Evolutionary conservation across 1,139 yeast genomes (phyloP).

Genomic region (Pneumocystis wakefieldiae): DNA sequence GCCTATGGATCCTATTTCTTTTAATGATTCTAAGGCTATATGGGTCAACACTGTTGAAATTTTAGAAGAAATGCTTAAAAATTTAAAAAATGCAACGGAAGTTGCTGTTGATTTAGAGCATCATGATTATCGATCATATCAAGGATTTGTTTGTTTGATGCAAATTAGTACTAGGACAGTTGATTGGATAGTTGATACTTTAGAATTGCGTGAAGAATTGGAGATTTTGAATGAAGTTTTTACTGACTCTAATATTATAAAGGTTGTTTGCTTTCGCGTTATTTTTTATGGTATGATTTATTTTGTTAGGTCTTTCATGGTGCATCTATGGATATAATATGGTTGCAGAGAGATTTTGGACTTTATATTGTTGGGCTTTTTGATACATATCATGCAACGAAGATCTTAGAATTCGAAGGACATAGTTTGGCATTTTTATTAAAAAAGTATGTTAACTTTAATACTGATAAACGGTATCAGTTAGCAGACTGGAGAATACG

Average conservation of each 20-base stretch:
- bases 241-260: constrained; percentile 63
- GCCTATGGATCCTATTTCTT: constrained; percentile 44
- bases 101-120: constrained; percentile 96
- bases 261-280: constrained; percentile 20
- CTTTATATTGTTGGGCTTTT: constrained; percentile 76
- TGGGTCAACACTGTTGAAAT: constrained; percentile 56
- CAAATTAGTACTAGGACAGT: constrained; percentile 72
- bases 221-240: constrained; percentile 55
- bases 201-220: constrained; percentile 58
- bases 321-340: constrained; percentile 88
- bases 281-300: not conserved
- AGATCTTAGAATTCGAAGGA: constrained; percentile 59
- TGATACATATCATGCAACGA: constrained; percentile 86
- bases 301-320: constrained; percentile 59
- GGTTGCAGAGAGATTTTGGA: constrained; percentile 95
- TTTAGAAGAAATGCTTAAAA: constrained; percentile 40
- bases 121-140: constrained; percentile 79
- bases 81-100: constrained; percentile 38
- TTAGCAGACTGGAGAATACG: constrained; percentile 93
- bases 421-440: constrained; percentile 73
- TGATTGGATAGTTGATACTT: constrained; percentile 74
- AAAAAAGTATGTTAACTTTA: constrained; percentile 66
- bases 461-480: constrained; percentile 87
- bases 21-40: constrained; percentile 49
- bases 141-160: constrained; percentile 86